These are phyloP conservation scores for Trichophaea hybrida DNA, from an alignment of 2,329 filamentous ascomycete species.

Conservation along the genomic window DNA sequence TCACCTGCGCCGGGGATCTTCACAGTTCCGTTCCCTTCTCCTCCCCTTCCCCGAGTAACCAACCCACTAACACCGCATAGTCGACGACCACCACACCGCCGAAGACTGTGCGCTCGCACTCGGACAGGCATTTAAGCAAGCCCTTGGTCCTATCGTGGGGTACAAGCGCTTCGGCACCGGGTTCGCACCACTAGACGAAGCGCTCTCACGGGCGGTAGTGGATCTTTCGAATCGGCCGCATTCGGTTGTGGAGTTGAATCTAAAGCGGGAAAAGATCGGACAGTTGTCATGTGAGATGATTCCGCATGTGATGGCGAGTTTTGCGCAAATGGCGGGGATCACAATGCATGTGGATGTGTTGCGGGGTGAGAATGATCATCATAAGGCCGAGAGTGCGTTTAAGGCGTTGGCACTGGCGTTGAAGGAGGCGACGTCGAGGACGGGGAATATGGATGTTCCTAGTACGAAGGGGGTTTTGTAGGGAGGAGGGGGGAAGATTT, in stretches of 20 bases:
- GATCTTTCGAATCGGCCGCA: constrained; percentile 89
- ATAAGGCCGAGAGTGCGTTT: constrained; percentile 89
- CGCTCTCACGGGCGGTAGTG: constrained; percentile 81
- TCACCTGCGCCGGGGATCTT: constrained; percentile 75
- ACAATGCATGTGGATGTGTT: constrained; percentile 94
- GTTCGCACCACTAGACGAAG: constrained; percentile 83
- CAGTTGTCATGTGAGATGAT: constrained; percentile 94
- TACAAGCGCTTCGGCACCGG: constrained; percentile 83
- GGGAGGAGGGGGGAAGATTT: neutral
- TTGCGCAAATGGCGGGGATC: constrained; percentile 74
- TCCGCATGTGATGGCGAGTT: constrained; percentile 86
- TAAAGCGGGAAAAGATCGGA: constrained; percentile 84
- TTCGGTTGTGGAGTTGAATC: constrained; percentile 66
- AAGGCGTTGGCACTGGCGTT: constrained; percentile 88
- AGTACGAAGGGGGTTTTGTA: constrained; percentile 41
- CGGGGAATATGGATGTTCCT: constrained; percentile 72
- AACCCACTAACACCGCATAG: constrained; percentile 36
- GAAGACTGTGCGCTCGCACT: constrained; percentile 92
- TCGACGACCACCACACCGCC: constrained; percentile 96
- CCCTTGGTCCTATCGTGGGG: constrained; percentile 63
- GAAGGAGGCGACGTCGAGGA: constrained; percentile 56
- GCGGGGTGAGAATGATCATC: constrained; percentile 85
- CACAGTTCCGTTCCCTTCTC: constrained; percentile 46
- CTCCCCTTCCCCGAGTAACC: neutral
- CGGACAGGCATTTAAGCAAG: constrained; percentile 66